These are phyloP conservation scores for Mortierella sp. DNA, from an alignment of 371 early-diverging fungal genomes.

Conservation along the genomic window DNA sequence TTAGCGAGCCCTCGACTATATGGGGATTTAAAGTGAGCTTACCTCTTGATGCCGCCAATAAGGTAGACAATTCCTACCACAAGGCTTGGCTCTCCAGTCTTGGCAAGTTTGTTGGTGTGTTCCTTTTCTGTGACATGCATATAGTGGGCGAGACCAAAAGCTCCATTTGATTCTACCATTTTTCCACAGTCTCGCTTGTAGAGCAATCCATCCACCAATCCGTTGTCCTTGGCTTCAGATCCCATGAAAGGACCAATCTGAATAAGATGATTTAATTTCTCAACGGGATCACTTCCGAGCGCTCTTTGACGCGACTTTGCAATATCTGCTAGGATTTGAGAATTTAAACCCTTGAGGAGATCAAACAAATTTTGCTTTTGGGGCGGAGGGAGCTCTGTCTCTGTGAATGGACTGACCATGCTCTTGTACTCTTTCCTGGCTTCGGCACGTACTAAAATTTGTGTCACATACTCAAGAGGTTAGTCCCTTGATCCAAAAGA, in stretches of 20 bases:
- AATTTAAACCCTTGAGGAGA: conserved; percentile 61
- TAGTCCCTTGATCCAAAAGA: not conserved
- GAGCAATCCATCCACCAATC: conserved; percentile 52
- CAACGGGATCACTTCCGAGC: conserved; percentile 52
- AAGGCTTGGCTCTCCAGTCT: conserved; percentile 45
- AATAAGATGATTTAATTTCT: conserved; percentile 50
- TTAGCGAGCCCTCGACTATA: no score
- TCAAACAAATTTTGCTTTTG: conserved; percentile 64
- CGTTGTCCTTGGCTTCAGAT: conserved; percentile 52
- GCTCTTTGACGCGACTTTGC: conserved; percentile 57
- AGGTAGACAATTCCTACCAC: conserved; percentile 71
- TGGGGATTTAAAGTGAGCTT: not conserved
- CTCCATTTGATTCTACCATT: conserved; percentile 47
- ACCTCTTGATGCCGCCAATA: conserved; percentile 62
- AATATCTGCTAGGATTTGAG: conserved; percentile 60
- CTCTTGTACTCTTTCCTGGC: conserved; percentile 67
- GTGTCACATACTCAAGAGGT: not conserved
- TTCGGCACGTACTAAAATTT: conserved; percentile 54
- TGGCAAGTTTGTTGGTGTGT: conserved; percentile 36
- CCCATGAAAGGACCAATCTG: conserved; percentile 57
- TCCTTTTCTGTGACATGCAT: conserved; percentile 52
- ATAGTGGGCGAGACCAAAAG: conserved; percentile 53
- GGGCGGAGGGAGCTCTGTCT: conserved; percentile 60
- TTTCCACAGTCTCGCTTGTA: conserved; percentile 56
- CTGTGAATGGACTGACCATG: conserved; percentile 61